Base-by-base conservation (phyloP, 2,329 filamentous ascomycete species). In the Davidsoniella virescens region DNA sequence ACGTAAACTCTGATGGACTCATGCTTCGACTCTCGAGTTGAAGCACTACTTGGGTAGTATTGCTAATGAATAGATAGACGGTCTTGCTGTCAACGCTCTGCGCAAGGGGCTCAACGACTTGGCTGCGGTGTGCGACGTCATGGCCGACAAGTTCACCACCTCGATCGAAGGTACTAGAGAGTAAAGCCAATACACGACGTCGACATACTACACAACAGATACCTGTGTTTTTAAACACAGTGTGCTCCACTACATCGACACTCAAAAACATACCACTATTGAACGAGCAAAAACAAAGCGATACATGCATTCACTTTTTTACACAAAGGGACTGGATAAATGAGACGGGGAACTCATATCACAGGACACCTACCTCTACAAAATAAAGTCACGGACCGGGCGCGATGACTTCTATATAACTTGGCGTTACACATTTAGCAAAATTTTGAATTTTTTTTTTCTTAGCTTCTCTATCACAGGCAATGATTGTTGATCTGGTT, bases 81-180 rank as follows among this genome's bases (percentile, higher is more conserved):
- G 78, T 41, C 86, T 77, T 17, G 90, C 88, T 2, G 80, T 86
- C 36, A 81, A 90, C 57, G 92, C 88, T 1, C 70, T 98, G 36
- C 82, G 92, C 59, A 96, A 96, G 67, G 92, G 90, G 0, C 72
- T 98, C 36, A 73, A 79, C 55, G 90, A 96, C 61, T 68, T 98
- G 52, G 84, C 92, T 66, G 86, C 92, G 52, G 75, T 96, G 41
- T 96, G 90, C 63, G 90, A 96, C 64, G 84, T 93, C 3, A 85
- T 98, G 4, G 76, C 83, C n/a, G 85, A 93, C 48, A 90, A 94
- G 63, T 98, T 94, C 65, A 81, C 74, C 51, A 67, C 68, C 10
- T 76, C 84, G 54, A 61, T 55, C 26, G 43, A 26, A 71, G 80
- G 54, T 73, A 85, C 56, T 69, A 73, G 6, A 45, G 52, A 54